Percentiles rank a stretch among this genome's conserved stretches.
phyloP scores from a whole-genome alignment of 2,329 filamentous ascomycete species.

The Rugonectria rugulosa region DNA sequence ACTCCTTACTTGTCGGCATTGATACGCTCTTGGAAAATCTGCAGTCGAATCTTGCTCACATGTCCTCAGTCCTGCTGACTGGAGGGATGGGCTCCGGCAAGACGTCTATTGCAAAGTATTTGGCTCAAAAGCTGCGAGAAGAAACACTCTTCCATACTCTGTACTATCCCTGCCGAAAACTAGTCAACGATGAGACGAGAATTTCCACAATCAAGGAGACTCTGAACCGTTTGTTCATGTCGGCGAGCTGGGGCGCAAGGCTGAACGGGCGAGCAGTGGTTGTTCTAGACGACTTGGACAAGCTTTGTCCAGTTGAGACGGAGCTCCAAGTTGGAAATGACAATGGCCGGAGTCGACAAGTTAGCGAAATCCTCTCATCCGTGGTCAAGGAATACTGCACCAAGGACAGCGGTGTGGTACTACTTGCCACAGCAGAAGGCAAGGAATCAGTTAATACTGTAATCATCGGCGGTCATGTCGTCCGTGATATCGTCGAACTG shows the following conservation, averaged over 20 bases:
- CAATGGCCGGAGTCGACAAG: conserved; percentile 89
- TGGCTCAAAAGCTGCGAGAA: conserved; percentile 76
- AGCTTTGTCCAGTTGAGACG: conserved; percentile 90
- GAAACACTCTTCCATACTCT: conserved; percentile 81
- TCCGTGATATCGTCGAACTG: conserved; percentile 87
- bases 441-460: conserved; percentile 94
- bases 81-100: conserved; percentile 93
- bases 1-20: conserved; percentile 80
- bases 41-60: conserved; percentile 78
- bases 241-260: conserved; percentile 89
- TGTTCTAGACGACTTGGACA: conserved; percentile 91
- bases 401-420: conserved; percentile 79
- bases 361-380: conserved; percentile 87
- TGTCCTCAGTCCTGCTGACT: conserved; percentile 88
- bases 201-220: conserved; percentile 92
- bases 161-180: conserved; percentile 85
- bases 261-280: conserved; percentile 85
- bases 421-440: conserved; percentile 89
- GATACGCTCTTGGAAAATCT: conserved; percentile 78
- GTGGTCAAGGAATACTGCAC: conserved; percentile 86
- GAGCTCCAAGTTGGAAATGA: conserved; percentile 94
- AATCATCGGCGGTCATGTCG: conserved; percentile 88
- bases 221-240: conserved; percentile 82
- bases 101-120: conserved; percentile 77
- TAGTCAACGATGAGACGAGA: conserved; percentile 90